Conservation (phyloP, 768 basidiomycete genomes). For the Leccinum obscurum region DNA sequence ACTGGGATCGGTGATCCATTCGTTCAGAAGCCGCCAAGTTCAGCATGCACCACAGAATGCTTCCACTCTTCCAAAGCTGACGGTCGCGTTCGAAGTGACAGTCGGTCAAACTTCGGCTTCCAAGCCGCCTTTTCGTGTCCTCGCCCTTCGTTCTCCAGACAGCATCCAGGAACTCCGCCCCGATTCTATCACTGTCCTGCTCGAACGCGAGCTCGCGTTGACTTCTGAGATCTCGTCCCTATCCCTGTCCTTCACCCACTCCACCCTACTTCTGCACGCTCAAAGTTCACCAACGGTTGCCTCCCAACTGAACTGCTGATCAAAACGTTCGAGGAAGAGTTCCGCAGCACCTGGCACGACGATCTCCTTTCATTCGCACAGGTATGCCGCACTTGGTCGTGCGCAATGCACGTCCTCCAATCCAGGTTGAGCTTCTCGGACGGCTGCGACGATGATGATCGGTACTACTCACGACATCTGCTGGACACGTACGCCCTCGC, state of each 20-base stretch:
- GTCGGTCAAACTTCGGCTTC: constrained; percentile 1
- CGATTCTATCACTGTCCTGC: constrained; percentile 9
- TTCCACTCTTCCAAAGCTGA: constrained; percentile 20
- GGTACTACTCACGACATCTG: no score
- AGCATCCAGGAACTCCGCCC: constrained; percentile 4
- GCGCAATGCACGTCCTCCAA: no score
- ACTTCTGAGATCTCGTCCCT: constrained; percentile 19
- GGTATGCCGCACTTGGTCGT: no score
- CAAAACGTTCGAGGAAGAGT: constrained; percentile 20
- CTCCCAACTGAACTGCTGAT: constrained; percentile 25
- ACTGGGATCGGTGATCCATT: constrained; percentile 11
- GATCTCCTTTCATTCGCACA: no score
- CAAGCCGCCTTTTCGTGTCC: constrained; percentile 8
- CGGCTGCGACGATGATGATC: no score
- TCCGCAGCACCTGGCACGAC: constrained; percentile 18
- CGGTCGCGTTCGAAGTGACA: constrained; percentile 22
- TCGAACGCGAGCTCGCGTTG: constrained; percentile 19
- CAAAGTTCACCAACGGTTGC: constrained; percentile 4
- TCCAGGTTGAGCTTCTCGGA: no score
- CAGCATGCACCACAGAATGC: constrained; percentile 10
- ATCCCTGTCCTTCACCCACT: constrained; percentile 24
- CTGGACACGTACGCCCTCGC: no score
- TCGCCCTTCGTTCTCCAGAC: constrained; percentile 16
- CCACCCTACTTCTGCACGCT: constrained; percentile 15
- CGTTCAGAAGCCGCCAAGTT: constrained; percentile 3